These are phyloP conservation scores for Tilletia setariae DNA, from an alignment of 1,284 basidiomycete genomes.

Conservation along the genomic window DNA sequence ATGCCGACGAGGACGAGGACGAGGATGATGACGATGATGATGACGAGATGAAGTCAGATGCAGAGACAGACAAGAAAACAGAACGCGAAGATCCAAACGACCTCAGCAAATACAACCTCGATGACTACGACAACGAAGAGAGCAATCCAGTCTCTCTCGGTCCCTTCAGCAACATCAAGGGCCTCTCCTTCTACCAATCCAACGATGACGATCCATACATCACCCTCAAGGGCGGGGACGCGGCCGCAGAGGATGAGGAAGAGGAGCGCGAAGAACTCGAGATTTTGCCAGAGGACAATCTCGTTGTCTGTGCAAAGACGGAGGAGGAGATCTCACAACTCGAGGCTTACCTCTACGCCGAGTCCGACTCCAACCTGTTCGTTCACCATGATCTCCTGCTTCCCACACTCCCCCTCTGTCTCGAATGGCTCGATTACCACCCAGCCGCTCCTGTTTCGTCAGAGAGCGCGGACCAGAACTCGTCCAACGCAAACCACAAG, in stretches of 20 bases:
- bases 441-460: slow-evolving; percentile 58
- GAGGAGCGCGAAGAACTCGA: slow-evolving; percentile 87
- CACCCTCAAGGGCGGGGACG: slow-evolving; percentile 75
- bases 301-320: slow-evolving; percentile 89
- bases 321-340: slow-evolving; percentile 95
- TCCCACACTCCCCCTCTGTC: slow-evolving; percentile 92
- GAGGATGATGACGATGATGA: slow-evolving; percentile 31
- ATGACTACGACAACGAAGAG: slow-evolving; percentile 85
- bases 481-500: slow-evolving; percentile 22
- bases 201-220: slow-evolving; percentile 96
- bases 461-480: slow-evolving; percentile 29
- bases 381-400: slow-evolving; percentile 98
- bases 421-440: slow-evolving; percentile 97
- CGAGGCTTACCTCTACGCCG: slow-evolving; percentile 60
- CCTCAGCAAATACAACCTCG: slow-evolving; percentile 84
- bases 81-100: slow-evolving; percentile 65
- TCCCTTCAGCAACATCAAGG: slow-evolving; percentile 93
- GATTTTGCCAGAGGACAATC: slow-evolving; percentile 82
- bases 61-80: slow-evolving; percentile 49
- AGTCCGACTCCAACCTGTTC: slow-evolving; percentile 68
- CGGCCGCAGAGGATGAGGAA: slow-evolving; percentile 67
- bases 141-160: slow-evolving; percentile 62
- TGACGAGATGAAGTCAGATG: slow-evolving; percentile 56
- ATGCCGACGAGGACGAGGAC: slow-evolving; percentile 33
- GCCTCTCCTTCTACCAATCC: slow-evolving; percentile 82